These are phyloP conservation scores for Parathielavia appendiculata DNA, from an alignment of 495 filamentous ascomycete species.

Conservation along the genomic window DNA sequence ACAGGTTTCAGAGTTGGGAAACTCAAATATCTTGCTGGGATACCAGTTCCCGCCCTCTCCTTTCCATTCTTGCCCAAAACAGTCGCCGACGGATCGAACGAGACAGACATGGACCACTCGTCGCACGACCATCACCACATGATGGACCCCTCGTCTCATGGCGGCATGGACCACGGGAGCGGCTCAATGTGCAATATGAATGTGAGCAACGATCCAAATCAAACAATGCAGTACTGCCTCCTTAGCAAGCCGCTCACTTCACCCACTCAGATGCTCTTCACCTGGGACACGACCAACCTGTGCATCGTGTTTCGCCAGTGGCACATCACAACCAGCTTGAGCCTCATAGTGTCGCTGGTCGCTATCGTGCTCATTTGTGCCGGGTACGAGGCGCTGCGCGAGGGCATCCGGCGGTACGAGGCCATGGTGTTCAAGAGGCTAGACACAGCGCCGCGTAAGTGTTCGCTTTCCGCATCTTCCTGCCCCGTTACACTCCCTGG, in stretches of 20 bases:
- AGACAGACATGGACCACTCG: conserved; percentile 46
- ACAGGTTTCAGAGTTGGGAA: too few relatives aligned
- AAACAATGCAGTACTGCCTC: not conserved
- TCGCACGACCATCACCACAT: conserved; percentile 34
- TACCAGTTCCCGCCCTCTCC: too few relatives aligned
- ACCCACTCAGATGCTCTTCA: conserved; percentile 83
- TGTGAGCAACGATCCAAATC: conserved; percentile 49
- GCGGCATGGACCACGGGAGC: conserved; percentile 45
- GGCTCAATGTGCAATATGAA: conserved; percentile 70
- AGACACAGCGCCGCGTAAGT: conserved; percentile 54
- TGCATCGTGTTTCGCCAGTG: conserved; percentile 93
- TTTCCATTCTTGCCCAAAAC: not conserved
- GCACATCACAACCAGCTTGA: conserved; percentile 68
- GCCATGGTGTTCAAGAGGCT: conserved; percentile 48
- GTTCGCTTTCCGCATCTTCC: conserved; percentile 2
- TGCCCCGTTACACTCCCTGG: too few relatives aligned
- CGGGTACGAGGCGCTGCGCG: conserved; percentile 85
- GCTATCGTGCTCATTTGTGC: conserved; percentile 77
- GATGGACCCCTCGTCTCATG: conserved; percentile 51
- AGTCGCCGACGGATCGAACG: not conserved
- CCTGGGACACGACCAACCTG: conserved; percentile 84
- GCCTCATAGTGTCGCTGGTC: conserved; percentile 73
- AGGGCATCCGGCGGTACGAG: conserved; percentile 72
- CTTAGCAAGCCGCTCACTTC: not conserved
- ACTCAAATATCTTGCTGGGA: too few relatives aligned